Evolutionary conservation across 139 green algal genomes (phyloP), one percentile per base, ranked within the genome.

Genomic region (Diplosphaera chodatii): DNA sequence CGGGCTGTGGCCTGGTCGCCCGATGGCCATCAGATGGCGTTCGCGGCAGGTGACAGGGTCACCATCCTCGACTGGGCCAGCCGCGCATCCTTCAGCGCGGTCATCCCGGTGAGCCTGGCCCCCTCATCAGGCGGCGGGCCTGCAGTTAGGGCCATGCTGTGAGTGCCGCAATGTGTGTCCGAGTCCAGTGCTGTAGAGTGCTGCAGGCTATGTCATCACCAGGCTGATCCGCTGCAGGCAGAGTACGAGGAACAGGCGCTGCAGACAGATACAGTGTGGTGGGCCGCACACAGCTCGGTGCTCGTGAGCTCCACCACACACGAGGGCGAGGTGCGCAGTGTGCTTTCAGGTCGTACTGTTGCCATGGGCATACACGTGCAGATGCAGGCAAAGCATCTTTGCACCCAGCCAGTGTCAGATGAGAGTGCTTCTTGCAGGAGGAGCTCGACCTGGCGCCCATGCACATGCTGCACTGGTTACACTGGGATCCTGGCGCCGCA

Each of bases 391-490:
- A n/a, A n/a, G n/a, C n/a, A n/a, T n/a, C n/a, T n/a, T n/a, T n/a
- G n/a, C n/a, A n/a, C n/a, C n/a, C n/a, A n/a, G n/a, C n/a, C n/a
- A n/a, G n/a, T n/a, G n/a, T n/a, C n/a, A n/a, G n/a, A n/a, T n/a
- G n/a, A n/a, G n/a, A n/a, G n/a, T n/a, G n/a, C n/a, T n/a, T n/a
- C n/a, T n/a, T n/a, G 48, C 18, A 68, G 32, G 56, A 23, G 10
- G 56, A 78, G 73, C 27, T 63, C 28, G 30, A 33, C 40, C n/a
- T 55, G 4, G 72, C 72, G 27, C 72, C 77, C 31, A 63, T 76
- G 74, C 29, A 28, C 21, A 23, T 77, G 70, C 62, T 83, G 69
- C 67, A 56, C 0, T 83, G 77, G 77, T 55, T 30, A 2, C 1
- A 5, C 27, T 72, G 67, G 67, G 15, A 40, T 13, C 25, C 40